Evolutionary conservation across 495 filamentous ascomycete species (phyloP).

Genomic region (Penicillium arizonense): DNA sequence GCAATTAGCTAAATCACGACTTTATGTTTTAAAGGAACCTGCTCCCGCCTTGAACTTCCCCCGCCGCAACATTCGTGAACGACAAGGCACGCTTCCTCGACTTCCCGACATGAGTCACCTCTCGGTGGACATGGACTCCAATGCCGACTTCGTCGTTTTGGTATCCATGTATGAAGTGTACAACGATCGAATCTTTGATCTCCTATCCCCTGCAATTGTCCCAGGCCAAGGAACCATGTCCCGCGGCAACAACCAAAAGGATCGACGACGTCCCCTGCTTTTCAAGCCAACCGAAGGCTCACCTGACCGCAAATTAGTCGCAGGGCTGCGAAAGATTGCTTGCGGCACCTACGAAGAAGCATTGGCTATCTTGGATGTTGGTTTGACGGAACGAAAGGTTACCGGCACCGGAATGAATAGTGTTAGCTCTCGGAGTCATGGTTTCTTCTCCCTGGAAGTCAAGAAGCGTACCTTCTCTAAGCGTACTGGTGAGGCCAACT

Average conservation of each 20-base stretch:
- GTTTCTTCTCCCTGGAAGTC: conserved; percentile 94
- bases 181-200: conserved; percentile 96
- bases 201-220: conserved; percentile 60
- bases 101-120: conserved; percentile 73
- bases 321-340: conserved; percentile 85
- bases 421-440: conserved; percentile 85
- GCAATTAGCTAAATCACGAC: conserved; percentile 36
- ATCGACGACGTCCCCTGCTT: conserved; percentile 70
- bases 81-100: conserved; percentile 64
- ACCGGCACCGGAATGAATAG: conserved; percentile 89
- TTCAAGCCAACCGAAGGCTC: conserved; percentile 87
- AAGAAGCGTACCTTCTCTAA: conserved; percentile 69
- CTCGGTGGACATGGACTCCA: conserved; percentile 61
- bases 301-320: conserved; percentile 85
- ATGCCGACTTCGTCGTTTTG: conserved; percentile 82
- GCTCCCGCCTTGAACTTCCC: conserved; percentile 49
- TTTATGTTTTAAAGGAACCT: conserved; percentile 49
- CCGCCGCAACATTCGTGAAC: conserved; percentile 56
- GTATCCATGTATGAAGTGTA: conserved; percentile 99
- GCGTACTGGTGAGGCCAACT: conserved; percentile 53
- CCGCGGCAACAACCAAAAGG: conserved; percentile 54
- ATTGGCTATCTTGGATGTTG: conserved; percentile 85
- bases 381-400: conserved; percentile 81
- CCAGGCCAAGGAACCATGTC: conserved; percentile 40
- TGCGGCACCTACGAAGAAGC: conserved; percentile 85